Conservation (phyloP, 768 basidiomycete species). For the Pholiota molesta region DNA sequence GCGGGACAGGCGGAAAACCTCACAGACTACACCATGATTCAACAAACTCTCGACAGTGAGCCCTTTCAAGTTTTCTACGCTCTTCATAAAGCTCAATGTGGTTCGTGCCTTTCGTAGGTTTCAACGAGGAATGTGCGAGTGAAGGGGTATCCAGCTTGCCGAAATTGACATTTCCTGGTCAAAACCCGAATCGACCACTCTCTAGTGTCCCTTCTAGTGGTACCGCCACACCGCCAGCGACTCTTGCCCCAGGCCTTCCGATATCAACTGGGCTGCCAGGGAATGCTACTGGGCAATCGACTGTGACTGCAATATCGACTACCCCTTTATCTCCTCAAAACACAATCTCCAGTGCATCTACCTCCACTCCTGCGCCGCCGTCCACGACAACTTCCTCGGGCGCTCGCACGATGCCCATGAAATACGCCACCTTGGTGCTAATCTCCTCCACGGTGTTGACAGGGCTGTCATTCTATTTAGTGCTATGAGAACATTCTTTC, state of each 20-base stretch:
- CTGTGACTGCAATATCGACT: neutral
- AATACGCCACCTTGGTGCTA: neutral
- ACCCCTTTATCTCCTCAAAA: neutral
- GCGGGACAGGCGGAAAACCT: constrained; percentile 31
- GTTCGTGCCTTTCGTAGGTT: neutral
- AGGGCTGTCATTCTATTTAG: neutral
- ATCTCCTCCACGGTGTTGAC: neutral
- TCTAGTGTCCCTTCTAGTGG: constrained; percentile 8
- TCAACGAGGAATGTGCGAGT: constrained; percentile 17
- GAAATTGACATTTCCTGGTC: constrained; percentile 34
- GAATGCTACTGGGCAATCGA: neutral
- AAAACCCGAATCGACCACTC: constrained; percentile 31
- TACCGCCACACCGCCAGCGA: neutral
- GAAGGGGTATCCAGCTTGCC: constrained; percentile 24
- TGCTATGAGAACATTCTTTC: neutral
- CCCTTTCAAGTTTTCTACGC: neutral
- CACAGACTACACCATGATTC: constrained; percentile 33
- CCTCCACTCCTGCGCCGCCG: neutral
- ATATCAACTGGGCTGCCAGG: neutral
- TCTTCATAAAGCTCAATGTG: neutral
- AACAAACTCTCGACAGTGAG: constrained; percentile 38
- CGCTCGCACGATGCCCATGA: neutral
- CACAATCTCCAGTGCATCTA: neutral
- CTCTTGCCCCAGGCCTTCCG: neutral
- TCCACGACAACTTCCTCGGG: neutral